Percentiles rank a stretch among this genome's conserved stretches.
phyloP scores from a whole-genome alignment of 768 basidiomycete genomes.

The Cytidiella melzeri region DNA sequence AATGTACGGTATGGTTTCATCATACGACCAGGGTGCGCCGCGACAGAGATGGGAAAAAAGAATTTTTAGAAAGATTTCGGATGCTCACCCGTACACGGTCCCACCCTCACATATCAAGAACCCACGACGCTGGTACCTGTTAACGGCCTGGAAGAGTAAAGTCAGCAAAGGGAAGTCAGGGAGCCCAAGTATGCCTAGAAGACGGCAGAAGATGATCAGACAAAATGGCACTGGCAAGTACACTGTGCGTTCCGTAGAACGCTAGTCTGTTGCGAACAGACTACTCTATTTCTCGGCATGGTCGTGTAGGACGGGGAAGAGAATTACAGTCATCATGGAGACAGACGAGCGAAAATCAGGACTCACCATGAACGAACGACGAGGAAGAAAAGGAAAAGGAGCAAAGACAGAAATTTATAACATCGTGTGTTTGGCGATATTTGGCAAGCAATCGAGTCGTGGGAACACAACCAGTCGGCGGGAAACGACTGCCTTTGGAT shows the following conservation, averaged over 20 bases:
- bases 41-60: not conserved
- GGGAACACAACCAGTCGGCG: not conserved
- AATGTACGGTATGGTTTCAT: slow-evolving; percentile 65
- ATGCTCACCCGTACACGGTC: too few species aligned
- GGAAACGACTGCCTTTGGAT: too few species aligned
- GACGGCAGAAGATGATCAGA: slow-evolving; percentile 45
- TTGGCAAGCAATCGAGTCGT: not conserved
- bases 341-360: not conserved
- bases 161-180: too few species aligned
- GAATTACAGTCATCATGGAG: slow-evolving; percentile 66
- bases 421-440: not conserved
- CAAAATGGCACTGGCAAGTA: slow-evolving; percentile 88
- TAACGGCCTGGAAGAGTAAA: too few species aligned
- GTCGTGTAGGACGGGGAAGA: slow-evolving; percentile 92
- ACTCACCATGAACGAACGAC: not conserved
- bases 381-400: too few species aligned
- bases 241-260: slow-evolving; percentile 56
- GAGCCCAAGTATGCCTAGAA: too few species aligned
- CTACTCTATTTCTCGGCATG: slow-evolving; percentile 78
- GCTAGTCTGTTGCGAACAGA: slow-evolving; percentile 74
- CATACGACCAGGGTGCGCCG: slow-evolving; percentile 15
- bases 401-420: not conserved
- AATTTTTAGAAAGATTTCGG: not conserved
- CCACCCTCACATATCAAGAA: too few species aligned
- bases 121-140: too few species aligned